phyloP scores from a whole-genome alignment of 2,329 filamentous ascomycete species.

The Phaeosphaeriaceae sp. region DNA sequence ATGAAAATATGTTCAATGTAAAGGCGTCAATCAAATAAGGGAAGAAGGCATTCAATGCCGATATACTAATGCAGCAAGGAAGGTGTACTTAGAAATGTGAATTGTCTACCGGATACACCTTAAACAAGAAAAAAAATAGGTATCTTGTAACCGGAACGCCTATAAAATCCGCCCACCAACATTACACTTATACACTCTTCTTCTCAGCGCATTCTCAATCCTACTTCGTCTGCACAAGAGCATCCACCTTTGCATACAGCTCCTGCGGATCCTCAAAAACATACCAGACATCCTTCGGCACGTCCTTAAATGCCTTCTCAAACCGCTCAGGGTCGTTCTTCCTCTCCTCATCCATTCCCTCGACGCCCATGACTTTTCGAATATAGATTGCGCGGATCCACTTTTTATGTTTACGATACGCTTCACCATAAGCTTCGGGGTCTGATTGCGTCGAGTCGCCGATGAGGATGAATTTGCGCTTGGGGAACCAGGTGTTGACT shows the following conservation, averaged over 20 bases:
- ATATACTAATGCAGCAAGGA: too few relatives aligned
- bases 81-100: too few relatives aligned
- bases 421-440: constrained; percentile 85
- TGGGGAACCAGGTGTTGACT: constrained; percentile 79
- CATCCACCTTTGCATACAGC: constrained; percentile 53
- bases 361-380: constrained; percentile 79
- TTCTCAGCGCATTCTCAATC: not conserved
- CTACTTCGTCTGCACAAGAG: constrained; percentile 28
- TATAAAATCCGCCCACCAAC: not conserved
- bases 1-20: too few relatives aligned
- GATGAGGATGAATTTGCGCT: constrained; percentile 79
- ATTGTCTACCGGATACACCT: too few relatives aligned
- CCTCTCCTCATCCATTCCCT: constrained; percentile 76
- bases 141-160: constrained; percentile 3
- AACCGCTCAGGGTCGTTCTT: constrained; percentile 73
- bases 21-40: too few relatives aligned
- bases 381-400: constrained; percentile 89
- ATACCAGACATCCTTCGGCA: constrained; percentile 76
- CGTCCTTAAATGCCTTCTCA: constrained; percentile 77
- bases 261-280: constrained; percentile 82
- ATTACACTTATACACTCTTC: not conserved
- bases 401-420: constrained; percentile 69
- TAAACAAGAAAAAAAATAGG: not conserved
- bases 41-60: too few relatives aligned
- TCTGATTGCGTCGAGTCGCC: constrained; percentile 93